phyloP scores from a whole-genome alignment of 1,284 basidiomycete genomes.

The Sutorius eximius region DNA sequence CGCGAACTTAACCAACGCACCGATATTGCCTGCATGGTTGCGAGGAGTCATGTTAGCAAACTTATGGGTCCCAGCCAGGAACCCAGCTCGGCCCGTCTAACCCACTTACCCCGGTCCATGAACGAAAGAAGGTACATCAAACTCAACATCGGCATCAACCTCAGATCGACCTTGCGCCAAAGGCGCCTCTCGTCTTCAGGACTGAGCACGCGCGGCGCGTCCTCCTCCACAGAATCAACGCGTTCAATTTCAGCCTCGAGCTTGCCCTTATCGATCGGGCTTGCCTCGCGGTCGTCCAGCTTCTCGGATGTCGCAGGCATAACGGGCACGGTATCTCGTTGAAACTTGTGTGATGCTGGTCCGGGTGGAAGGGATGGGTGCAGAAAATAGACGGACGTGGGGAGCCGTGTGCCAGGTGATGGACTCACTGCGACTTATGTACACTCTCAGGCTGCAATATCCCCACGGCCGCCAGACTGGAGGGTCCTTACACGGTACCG shows the following conservation, averaged over 20 bases:
- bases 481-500: no score
- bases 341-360: no score
- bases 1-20: conserved; percentile 29
- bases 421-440: neutral
- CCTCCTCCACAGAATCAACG: no score
- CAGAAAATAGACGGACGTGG: no score
- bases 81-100: neutral
- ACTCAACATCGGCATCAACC: conserved; percentile 64
- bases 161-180: conserved; percentile 42
- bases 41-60: neutral
- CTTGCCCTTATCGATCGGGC: neutral
- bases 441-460: neutral
- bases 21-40: conserved; percentile 51
- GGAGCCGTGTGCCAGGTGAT: no score
- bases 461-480: no score
- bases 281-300: neutral
- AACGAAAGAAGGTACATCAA: conserved; percentile 67
- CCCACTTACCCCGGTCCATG: conserved; percentile 62
- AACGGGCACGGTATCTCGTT: neutral
- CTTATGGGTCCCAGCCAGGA: neutral
- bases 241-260: neutral
- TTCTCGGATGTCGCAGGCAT: neutral
- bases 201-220: no score
- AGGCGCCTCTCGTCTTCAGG: no score
- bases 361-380: neutral